Evolutionary conservation across 139 green algal genomes (phyloP).

Genomic region (Ostreobium quekettii): DNA sequence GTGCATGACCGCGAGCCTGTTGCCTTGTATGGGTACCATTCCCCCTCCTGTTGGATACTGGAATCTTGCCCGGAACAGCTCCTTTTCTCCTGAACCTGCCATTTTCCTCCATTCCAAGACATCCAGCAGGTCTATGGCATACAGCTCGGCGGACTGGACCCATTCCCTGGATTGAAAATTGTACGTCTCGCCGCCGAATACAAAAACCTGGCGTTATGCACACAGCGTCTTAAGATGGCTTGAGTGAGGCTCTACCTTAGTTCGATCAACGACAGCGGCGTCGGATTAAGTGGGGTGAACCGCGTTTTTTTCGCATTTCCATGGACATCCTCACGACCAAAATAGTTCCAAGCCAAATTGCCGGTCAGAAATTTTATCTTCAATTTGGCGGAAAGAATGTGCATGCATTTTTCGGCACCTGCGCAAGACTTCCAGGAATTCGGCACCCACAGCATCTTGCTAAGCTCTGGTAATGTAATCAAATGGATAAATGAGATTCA

Average conservation of each 20-base stretch:
- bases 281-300: not conserved
- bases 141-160: not conserved
- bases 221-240: not conserved
- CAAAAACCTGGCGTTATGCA: not conserved
- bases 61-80: not conserved
- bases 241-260: not conserved
- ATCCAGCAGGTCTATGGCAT: not conserved
- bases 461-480: too few relatives aligned
- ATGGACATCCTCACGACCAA: not conserved
- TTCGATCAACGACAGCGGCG: not conserved
- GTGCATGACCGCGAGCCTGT: not conserved
- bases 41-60: not conserved
- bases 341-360: too few relatives aligned
- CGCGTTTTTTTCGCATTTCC: too few relatives aligned
- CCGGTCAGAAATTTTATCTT: too few relatives aligned
- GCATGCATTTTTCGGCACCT: too few relatives aligned
- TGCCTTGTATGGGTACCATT: not conserved
- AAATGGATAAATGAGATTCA: too few relatives aligned
- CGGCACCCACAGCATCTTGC: too few relatives aligned
- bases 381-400: too few relatives aligned
- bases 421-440: too few relatives aligned
- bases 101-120: not conserved
- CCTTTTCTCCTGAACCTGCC: not conserved
- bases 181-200: not conserved
- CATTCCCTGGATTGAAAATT: not conserved